phyloP scores from a whole-genome alignment of 169 alveolate species.

The Toxoplasma gondii region DNA sequence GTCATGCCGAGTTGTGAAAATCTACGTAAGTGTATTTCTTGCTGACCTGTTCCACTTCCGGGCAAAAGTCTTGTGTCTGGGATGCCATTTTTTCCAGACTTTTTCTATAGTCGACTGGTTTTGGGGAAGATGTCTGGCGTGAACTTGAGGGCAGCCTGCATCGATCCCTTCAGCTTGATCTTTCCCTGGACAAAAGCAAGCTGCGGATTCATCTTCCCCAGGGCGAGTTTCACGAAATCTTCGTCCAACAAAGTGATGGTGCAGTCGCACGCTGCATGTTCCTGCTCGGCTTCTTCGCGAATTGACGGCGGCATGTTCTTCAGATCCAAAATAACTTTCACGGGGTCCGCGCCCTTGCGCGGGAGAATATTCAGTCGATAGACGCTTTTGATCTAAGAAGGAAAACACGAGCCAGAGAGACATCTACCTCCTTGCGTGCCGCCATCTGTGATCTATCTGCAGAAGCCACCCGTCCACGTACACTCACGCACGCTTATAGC shows the following conservation, averaged over 20 bases:
- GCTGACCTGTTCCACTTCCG: no score
- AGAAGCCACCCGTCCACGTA: no score
- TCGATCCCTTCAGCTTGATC: conserved; percentile 89
- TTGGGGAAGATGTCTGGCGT: conserved; percentile 83
- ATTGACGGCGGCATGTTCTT: conserved; percentile 74
- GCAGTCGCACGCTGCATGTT: conserved; percentile 74
- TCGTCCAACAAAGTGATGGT: conserved; percentile 79
- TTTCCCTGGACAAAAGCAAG: conserved; percentile 91
- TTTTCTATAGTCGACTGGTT: conserved; percentile 27
- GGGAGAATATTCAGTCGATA: conserved; percentile 81
- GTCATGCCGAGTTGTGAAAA: no score
- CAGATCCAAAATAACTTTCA: conserved; percentile 80
- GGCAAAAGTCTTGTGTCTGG: background rate
- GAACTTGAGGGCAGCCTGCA: conserved; percentile 91
- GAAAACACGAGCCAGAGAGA: background rate
- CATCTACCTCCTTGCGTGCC: background rate
- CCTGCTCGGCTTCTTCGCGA: conserved; percentile 73
- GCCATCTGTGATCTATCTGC: no score
- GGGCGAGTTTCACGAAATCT: conserved; percentile 82
- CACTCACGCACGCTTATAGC: no score
- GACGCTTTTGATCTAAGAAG: conserved; percentile 77
- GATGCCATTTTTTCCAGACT: no score
- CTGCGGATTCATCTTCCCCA: conserved; percentile 88
- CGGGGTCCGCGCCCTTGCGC: conserved; percentile 78
- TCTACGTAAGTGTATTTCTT: no score